Conservation (phyloP, 2,329 filamentous ascomycete species). For the Fusarium palustre region DNA sequence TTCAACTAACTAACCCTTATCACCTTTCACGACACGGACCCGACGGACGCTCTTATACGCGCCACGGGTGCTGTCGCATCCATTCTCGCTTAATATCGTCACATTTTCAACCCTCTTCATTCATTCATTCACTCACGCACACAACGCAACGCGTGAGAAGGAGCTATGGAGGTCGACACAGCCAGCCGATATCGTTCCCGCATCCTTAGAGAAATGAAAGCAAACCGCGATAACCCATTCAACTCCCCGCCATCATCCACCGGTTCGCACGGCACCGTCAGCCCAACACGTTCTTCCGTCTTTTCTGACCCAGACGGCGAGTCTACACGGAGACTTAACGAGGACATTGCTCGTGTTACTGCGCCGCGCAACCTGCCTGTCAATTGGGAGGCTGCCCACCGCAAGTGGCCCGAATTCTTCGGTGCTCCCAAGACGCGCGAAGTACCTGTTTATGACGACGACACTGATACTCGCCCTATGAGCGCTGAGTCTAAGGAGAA, state of each 20-base stretch:
- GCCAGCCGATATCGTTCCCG: conserved; percentile 59
- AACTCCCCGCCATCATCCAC: conserved; percentile 70
- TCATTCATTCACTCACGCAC: conserved; percentile 23
- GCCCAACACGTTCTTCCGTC: conserved; percentile 64
- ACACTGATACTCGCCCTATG: conserved; percentile 53
- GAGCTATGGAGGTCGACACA: conserved; percentile 58
- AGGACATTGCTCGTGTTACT: conserved; percentile 60
- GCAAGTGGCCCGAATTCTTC: conserved; percentile 66
- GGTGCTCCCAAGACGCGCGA: conserved; percentile 54
- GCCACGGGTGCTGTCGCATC: conserved; percentile 40
- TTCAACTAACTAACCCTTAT: conserved; percentile 8
- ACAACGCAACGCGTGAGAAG: conserved; percentile 41
- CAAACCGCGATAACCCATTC: conserved; percentile 66
- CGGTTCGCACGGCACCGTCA: conserved; percentile 68
- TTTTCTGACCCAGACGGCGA: conserved; percentile 66
- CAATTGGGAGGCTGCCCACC: conserved; percentile 60
- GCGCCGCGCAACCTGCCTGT: conserved; percentile 55
- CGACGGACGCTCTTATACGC: conserved; percentile 29
- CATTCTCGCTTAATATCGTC: conserved; percentile 37
- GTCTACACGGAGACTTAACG: conserved; percentile 63
- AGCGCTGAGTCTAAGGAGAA: conserved; percentile 60
- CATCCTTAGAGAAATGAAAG: conserved; percentile 64
- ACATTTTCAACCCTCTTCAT: conserved; percentile 32
- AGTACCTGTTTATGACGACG: conserved; percentile 47
- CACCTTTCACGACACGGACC: conserved; percentile 19